phyloP scores from a whole-genome alignment of 306 rosid species.

The Gillenia trifoliata region DNA sequence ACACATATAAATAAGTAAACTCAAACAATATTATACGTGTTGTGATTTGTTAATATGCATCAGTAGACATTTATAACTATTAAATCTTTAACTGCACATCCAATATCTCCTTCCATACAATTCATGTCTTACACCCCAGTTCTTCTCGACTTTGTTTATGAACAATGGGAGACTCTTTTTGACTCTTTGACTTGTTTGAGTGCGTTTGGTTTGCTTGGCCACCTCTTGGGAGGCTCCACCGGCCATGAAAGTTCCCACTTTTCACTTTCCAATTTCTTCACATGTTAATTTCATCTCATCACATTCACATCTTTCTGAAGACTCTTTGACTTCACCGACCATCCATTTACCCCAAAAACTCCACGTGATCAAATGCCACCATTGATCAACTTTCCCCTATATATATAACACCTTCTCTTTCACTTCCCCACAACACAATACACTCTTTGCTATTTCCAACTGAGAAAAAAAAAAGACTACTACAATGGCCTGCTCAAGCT shows the following conservation, averaged over 20 bases:
- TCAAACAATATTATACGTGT: too few species aligned
- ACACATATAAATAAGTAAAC: too few species aligned
- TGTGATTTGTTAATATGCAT: too few species aligned
- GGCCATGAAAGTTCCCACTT: background rate
- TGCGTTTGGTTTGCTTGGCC: too few species aligned
- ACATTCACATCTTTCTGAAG: background rate
- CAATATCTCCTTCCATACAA: too few species aligned
- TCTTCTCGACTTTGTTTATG: too few species aligned
- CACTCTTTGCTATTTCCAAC: too few species aligned
- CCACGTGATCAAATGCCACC: background rate
- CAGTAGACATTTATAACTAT: too few species aligned
- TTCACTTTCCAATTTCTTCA: background rate
- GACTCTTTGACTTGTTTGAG: background rate
- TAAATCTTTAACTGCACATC: too few species aligned
- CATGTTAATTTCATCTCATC: background rate
- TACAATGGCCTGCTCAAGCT: constrained; percentile 13
- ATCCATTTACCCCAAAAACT: background rate
- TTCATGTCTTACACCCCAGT: too few species aligned
- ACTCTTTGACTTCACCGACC: background rate
- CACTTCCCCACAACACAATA: background rate
- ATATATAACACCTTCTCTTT: background rate
- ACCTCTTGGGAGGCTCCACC: background rate
- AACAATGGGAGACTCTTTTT: too few species aligned
- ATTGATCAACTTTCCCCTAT: background rate
- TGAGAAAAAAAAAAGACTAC: background rate